These are phyloP conservation scores for Neurospora sp. DNA, from an alignment of 495 filamentous ascomycete genomes.

Conservation along the genomic window DNA sequence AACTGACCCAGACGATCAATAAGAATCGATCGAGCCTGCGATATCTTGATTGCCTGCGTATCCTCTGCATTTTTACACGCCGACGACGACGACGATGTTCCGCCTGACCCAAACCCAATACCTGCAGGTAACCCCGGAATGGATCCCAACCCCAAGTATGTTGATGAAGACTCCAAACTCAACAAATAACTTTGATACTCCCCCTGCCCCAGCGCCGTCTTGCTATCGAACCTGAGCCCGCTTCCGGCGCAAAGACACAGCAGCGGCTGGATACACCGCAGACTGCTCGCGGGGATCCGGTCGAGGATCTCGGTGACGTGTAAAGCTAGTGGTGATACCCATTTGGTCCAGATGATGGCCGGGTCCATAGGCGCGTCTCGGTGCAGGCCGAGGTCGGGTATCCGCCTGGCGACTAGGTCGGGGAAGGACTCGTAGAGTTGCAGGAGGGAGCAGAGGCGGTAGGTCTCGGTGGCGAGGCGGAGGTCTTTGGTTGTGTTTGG, in stretches of 20 bases:
- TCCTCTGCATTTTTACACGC: not conserved
- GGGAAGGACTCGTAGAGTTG: conserved; percentile 26
- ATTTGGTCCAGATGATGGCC: conserved; percentile 13
- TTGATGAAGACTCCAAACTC: conserved; percentile 1
- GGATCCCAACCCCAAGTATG: not conserved
- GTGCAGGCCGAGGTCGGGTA: conserved; percentile 5
- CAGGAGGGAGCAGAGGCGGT: conserved; percentile 20
- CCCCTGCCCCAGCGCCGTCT: conserved; percentile 9
- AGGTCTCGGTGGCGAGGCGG: conserved; percentile 18
- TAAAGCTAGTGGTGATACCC: conserved; percentile 17
- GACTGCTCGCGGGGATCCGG: conserved; percentile 9
- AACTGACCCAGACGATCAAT: conserved; percentile 20
- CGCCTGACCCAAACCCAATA: not conserved
- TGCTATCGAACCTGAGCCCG: conserved; percentile 19
- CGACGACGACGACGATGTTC: not conserved
- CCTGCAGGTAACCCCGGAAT: not conserved
- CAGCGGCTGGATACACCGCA: conserved; percentile 25
- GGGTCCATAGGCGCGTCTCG: not conserved
- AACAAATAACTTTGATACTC: conserved; percentile 8
- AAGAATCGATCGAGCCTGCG: conserved; percentile 14
- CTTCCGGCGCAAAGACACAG: conserved; percentile 25
- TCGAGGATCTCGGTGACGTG: conserved; percentile 16
- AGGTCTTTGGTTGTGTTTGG: not conserved
- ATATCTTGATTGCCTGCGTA: conserved; percentile 12
- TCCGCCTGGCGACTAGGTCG: conserved; percentile 16